Conservation (phyloP, 768 basidiomycete genomes). For the Mrakia gelida region DNA sequence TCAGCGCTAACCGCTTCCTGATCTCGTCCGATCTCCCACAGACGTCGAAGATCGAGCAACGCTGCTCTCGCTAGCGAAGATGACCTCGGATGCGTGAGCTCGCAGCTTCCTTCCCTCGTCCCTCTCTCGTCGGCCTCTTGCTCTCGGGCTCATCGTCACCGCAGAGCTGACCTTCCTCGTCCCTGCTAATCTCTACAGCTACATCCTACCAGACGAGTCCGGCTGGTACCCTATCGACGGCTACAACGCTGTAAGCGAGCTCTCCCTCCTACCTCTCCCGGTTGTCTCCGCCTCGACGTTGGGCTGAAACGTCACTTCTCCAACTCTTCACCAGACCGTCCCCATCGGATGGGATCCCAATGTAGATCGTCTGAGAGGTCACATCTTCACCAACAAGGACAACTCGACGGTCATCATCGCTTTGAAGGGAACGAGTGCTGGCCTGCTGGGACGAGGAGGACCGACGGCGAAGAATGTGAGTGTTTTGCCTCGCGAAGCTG, state of each 20-base stretch:
- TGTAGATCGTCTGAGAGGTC: slow-evolving; percentile 86
- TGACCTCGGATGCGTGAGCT: slow-evolving; percentile 72
- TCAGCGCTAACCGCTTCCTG: neutral
- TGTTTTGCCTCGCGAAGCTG: neutral
- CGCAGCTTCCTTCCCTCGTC: neutral
- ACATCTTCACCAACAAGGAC: slow-evolving; percentile 56
- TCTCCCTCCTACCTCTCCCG: neutral
- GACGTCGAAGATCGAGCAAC: slow-evolving; percentile 62
- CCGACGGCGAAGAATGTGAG: slow-evolving; percentile 69
- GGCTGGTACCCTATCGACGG: slow-evolving; percentile 42
- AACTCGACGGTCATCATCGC: slow-evolving; percentile 82
- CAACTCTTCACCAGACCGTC: slow-evolving; percentile 48
- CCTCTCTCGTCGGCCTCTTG: neutral
- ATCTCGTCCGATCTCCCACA: neutral
- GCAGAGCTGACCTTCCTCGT: neutral
- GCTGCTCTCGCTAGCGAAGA: slow-evolving; percentile 73
- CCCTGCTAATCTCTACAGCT: neutral
- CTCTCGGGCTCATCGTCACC: neutral
- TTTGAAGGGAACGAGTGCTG: slow-evolving; percentile 88
- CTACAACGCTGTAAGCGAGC: slow-evolving; percentile 57
- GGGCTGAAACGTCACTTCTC: slow-evolving; percentile 18
- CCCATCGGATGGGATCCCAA: slow-evolving; percentile 88
- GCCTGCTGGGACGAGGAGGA: slow-evolving; percentile 66
- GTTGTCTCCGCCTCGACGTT: neutral
- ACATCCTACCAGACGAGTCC: slow-evolving; percentile 27